Conservation (phyloP, 2,329 filamentous ascomycete species). For the Acephala macrosclerotiorum region DNA sequence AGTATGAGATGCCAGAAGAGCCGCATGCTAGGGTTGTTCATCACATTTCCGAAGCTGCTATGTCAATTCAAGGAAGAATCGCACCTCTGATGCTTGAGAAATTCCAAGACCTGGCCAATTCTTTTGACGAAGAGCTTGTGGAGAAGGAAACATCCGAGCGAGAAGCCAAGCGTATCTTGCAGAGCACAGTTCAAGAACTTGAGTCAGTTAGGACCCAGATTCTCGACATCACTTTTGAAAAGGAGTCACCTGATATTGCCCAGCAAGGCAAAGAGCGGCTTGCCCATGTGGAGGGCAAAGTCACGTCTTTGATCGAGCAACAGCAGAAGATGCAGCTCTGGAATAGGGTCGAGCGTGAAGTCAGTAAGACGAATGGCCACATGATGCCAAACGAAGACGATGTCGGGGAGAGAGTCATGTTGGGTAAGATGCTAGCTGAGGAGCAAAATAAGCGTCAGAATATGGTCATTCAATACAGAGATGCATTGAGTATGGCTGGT, state of each 20-base stretch:
- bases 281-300: constrained; percentile 33
- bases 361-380: constrained; percentile 58
- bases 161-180: constrained; percentile 70
- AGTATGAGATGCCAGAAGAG: constrained; percentile 33
- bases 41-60: constrained; percentile 69
- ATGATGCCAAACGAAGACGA: constrained; percentile 52
- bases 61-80: constrained; percentile 73
- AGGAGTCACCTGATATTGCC: constrained; percentile 32
- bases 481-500: constrained; percentile 72
- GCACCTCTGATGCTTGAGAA: constrained; percentile 75
- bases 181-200: constrained; percentile 73
- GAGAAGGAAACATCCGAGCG: constrained; percentile 76
- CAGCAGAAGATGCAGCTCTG: constrained; percentile 52
- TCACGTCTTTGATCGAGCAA: constrained; percentile 50
- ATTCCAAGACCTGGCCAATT: constrained; percentile 72
- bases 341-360: constrained; percentile 51
- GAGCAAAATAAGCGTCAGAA: constrained; percentile 59
- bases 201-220: constrained; percentile 66
- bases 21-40: constrained; percentile 33
- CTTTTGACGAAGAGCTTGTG: constrained; percentile 77
- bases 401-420: constrained; percentile 59
- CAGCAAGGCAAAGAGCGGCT: constrained; percentile 35
- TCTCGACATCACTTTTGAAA: constrained; percentile 53
- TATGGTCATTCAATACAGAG: constrained; percentile 72
- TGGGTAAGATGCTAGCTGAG: constrained; percentile 63